Base-by-base conservation (phyloP, 2,329 filamentous ascomycete species). In the Alternaria ethzedia region DNA sequence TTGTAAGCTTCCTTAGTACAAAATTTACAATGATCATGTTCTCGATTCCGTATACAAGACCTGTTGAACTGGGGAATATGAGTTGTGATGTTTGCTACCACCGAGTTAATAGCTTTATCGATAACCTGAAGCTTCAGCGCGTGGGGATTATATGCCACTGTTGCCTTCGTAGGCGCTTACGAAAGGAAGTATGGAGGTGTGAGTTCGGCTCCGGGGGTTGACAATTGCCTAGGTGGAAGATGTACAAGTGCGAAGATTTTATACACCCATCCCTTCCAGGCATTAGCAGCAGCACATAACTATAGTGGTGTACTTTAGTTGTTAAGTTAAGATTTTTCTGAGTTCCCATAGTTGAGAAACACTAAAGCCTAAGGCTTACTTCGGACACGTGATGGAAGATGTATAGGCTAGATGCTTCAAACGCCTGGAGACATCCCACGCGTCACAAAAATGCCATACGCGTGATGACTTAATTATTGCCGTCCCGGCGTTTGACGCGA, bases 21-120 rank as follows among this genome's bases (percentile, higher is more conserved):
- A 41, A 81, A 26, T 84, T 86, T 66, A 85, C 84, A 0, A 76
- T 86, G 52, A 66, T 86, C 54, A 83, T 86, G 74, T 85, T 83
- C 71, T 72, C 63, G 17, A 76, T 79, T 57, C 77, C 77, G 0
- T 79, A 78, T 56, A 60, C 70, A 10, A 73, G 71, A 49, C 76
- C 77, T 12, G 74, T 78, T 13, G 10, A 21, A 6, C 63, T 76
- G 5, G 63, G 71, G n/a, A 77, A 75, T 46, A 78, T 79, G 76
- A 78, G 77, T 28, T 74, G 71, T 64, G 47, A 61, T 67, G 52
- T 15, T 17, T 11, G 12, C 20, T 5, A 9, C 26, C 13, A 2
- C 7, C 11, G 23, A 7, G 23, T 23, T 46, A n/a, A 64, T 23
- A 15, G 15, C 17, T 11, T 67, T 17, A 67, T 72, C 17, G 61